Evolutionary conservation across 2,329 filamentous ascomycete species (phyloP).

Genomic region (Aspergillus pseudoglaucus): DNA sequence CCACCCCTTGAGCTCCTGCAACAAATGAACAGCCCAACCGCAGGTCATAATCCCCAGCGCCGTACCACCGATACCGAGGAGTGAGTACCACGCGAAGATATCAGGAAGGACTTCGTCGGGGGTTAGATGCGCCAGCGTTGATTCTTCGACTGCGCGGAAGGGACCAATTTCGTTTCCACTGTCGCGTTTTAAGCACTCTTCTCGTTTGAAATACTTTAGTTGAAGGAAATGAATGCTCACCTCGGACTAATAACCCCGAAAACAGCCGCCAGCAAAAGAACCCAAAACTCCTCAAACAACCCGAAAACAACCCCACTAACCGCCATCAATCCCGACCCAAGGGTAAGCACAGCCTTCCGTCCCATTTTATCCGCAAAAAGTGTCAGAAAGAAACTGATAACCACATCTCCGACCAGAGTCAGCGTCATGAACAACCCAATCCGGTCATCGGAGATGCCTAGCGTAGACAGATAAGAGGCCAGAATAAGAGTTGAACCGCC

Average conservation of each 20-base stretch:
- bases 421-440: conserved; percentile 62
- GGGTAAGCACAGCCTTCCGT: conserved; percentile 48
- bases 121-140: conserved; percentile 56
- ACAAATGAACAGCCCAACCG: conserved; percentile 53
- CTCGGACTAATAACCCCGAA: conserved; percentile 56
- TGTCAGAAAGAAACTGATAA: conserved; percentile 52
- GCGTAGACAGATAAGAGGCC: conserved; percentile 54
- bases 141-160: conserved; percentile 62
- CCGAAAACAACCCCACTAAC: conserved; percentile 51
- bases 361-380: conserved; percentile 55
- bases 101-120: conserved; percentile 50
- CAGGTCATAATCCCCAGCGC: conserved; percentile 54
- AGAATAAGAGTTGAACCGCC: conserved; percentile 56
- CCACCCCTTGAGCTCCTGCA: conserved; percentile 43
- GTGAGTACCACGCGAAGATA: conserved; percentile 59
- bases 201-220: conserved; percentile 5
- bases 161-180: conserved; percentile 61
- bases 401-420: conserved; percentile 56
- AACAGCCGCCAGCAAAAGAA: conserved; percentile 52
- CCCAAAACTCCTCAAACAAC: conserved; percentile 52
- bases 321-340: conserved; percentile 53
- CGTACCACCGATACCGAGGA: conserved; percentile 51
- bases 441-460: conserved; percentile 50
- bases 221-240: conserved; percentile 10
- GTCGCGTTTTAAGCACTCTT: background rate